Base-by-base conservation (phyloP, 441 rosid genomes). In the Jatropha podagrica region DNA sequence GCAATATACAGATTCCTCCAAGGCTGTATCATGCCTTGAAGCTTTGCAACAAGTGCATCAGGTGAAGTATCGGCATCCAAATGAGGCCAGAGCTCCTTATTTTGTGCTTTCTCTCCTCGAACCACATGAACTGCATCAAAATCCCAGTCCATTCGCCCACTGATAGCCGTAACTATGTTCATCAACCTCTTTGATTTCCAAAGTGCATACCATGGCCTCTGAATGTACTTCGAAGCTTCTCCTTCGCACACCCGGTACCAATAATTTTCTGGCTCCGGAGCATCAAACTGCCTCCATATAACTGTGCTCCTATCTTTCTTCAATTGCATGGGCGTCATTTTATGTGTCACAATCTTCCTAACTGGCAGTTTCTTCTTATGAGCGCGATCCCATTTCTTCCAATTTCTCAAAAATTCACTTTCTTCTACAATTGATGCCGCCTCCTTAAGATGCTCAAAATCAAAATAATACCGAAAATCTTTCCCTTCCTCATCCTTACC, bases 171-270 rank as follows among this genome's bases (percentile, higher is more conserved):
- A 18, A 93, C 97, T 23, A 95, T 95, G 79, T 95, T 91, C 98
- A 95, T 95, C 79, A 95, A 74, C 72, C 98, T 89, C 93, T 94
- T 95, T 0, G 99, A 95, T 83, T 95, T 93, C 97, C 97, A 95
- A 75, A 93, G 72, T 0, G 96, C 83, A 17, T 91, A 89, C 97
- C 98, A 96, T 2, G 98, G 99, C 86, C 99, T 86, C 55, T 90
- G 88, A 10, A 96, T 78, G 73, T 84, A 85, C 77, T 91, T 92
- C 1, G 96, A 87, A 4, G 94, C 91, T 78, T 87, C 86, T 72
- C 99, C 99, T 84, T 96, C 99, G 46, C 98, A 93, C 37, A 96
- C 98, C 79, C 97, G 82, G 76, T 93, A 96, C 98, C 97, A 96
- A 74, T 94, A 94, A 77, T 96, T 93, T 59, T 96, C 98, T 0